phyloP scores from a whole-genome alignment of 192 early-diverging fungal species.

The Glomus cerebriforme region DNA sequence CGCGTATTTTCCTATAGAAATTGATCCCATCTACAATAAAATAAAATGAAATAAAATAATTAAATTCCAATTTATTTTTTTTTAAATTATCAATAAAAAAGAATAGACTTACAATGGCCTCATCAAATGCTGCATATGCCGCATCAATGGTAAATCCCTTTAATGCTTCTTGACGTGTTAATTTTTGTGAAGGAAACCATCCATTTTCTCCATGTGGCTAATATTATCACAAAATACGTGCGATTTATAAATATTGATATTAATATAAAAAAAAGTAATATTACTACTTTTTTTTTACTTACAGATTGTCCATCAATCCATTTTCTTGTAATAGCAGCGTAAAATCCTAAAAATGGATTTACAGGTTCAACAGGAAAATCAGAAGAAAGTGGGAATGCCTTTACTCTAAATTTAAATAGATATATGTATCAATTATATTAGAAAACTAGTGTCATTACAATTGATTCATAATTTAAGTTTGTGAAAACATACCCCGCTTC shows the following conservation, averaged over 20 bases:
- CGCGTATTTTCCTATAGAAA: slow-evolving; percentile 49
- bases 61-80: neutral
- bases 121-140: slow-evolving; percentile 54
- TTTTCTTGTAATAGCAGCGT: slow-evolving; percentile 57
- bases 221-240: neutral
- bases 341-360: slow-evolving; percentile 56
- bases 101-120: slow-evolving; percentile 38
- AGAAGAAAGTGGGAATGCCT: slow-evolving; percentile 46
- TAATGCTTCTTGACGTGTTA: slow-evolving; percentile 49
- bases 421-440: neutral
- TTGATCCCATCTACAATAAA: slow-evolving; percentile 48
- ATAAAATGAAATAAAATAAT: slow-evolving; percentile 11
- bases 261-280: neutral
- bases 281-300: slow-evolving; percentile 14
- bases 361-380: slow-evolving; percentile 60
- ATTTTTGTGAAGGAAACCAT: slow-evolving; percentile 45
- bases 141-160: slow-evolving; percentile 57
- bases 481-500: slow-evolving; percentile 36
- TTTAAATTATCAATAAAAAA: neutral
- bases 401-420: slow-evolving; percentile 28
- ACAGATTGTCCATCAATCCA: slow-evolving; percentile 47
- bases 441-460: neutral
- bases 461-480: neutral
- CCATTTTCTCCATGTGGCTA: slow-evolving; percentile 50
- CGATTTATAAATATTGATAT: too few species aligned